Evolutionary conservation across 108 stramenopile genomes (phyloP).

Genomic region (Skeletonema grethae): DNA sequence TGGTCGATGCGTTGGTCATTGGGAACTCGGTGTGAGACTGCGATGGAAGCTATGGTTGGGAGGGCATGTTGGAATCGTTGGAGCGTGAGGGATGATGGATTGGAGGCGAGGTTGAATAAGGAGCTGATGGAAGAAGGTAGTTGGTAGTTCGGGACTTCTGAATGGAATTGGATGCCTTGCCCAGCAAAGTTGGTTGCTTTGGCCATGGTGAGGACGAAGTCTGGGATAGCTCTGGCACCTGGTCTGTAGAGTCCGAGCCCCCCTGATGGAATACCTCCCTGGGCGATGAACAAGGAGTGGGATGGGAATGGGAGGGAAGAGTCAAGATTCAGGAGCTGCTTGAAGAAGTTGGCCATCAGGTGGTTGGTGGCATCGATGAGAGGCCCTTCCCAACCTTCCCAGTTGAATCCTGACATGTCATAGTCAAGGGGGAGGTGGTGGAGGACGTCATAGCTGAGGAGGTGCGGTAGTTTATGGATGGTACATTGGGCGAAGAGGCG

Average conservation of each 20-base stretch:
- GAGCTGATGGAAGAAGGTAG: neutral
- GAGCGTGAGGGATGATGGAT: neutral
- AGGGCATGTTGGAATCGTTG: neutral
- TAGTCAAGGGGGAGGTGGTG: too few species aligned
- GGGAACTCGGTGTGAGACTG: neutral
- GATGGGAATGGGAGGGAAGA: too few species aligned
- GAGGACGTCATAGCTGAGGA: too few species aligned
- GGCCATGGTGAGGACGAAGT: conserved; percentile 8
- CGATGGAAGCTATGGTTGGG: neutral
- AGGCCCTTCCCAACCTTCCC: too few species aligned
- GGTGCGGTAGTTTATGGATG: too few species aligned
- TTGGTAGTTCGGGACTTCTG: neutral
- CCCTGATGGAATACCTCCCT: neutral
- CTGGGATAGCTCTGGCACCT: neutral
- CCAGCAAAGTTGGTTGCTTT: neutral
- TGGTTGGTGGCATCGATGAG: too few species aligned
- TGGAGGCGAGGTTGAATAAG: neutral
- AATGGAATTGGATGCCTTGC: neutral
- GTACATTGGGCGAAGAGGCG: too few species aligned
- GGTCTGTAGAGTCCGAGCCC: neutral
- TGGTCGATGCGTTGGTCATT: neutral
- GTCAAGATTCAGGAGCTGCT: too few species aligned
- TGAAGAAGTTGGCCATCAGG: too few species aligned
- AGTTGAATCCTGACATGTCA: too few species aligned
- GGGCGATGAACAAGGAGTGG: too few species aligned